Conservation (phyloP, 2,329 filamentous ascomycete genomes). For the Exophiala sp. region DNA sequence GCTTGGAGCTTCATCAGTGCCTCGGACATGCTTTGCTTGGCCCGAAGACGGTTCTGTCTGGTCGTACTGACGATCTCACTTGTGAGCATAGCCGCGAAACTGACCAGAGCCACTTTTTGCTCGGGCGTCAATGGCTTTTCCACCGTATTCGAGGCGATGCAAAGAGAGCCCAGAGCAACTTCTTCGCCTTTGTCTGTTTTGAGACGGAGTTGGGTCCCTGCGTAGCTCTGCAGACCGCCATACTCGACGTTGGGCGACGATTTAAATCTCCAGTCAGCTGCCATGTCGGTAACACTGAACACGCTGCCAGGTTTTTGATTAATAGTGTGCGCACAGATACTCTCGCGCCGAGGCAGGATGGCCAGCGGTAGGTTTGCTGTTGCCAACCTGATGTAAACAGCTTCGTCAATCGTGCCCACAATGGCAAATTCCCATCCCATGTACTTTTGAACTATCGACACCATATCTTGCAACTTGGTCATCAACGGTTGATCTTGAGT, state of each 20-base stretch:
- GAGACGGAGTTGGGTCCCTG: constrained; percentile 40
- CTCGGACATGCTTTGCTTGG: constrained; percentile 39
- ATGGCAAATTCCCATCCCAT: constrained; percentile 48
- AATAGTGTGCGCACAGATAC: constrained; percentile 45
- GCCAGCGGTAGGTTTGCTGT: constrained; percentile 42
- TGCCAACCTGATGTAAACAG: constrained; percentile 43
- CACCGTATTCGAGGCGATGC: constrained; percentile 39
- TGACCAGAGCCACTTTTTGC: constrained; percentile 35
- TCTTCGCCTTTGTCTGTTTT: constrained; percentile 40
- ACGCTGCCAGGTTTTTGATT: constrained; percentile 37
- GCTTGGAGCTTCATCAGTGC: constrained; percentile 31
- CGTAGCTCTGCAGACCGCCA: constrained; percentile 42
- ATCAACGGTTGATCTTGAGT: constrained; percentile 41
- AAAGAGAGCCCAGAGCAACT: constrained; percentile 43
- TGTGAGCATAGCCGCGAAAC: constrained; percentile 41
- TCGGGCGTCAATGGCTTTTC: constrained; percentile 33
- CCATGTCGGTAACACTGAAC: constrained; percentile 43
- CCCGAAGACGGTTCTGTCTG: constrained; percentile 38
- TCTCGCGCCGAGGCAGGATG: constrained; percentile 45
- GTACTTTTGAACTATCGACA: constrained; percentile 40
- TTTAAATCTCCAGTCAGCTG: constrained; percentile 45
- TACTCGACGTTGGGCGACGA: constrained; percentile 40
- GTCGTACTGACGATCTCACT: constrained; percentile 42
- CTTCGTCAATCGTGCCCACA: constrained; percentile 43
- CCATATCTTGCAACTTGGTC: constrained; percentile 42